phyloP scores from a whole-genome alignment of 2,329 filamentous ascomycete species.

The Paraconiothyrium sp. region DNA sequence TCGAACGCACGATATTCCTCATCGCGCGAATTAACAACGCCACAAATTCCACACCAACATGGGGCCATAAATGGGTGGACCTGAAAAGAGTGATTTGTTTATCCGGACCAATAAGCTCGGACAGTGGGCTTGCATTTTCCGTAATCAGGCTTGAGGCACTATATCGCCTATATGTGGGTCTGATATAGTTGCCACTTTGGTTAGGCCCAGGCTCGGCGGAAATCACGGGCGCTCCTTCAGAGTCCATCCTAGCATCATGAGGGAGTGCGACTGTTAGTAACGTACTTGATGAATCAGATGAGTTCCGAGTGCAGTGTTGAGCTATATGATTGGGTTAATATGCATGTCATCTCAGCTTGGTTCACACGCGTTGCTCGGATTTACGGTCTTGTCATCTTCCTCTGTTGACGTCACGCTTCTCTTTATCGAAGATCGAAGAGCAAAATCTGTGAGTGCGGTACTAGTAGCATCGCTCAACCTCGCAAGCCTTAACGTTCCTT shows the following conservation, averaged over 20 bases:
- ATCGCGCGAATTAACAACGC: neutral
- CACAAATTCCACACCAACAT: neutral
- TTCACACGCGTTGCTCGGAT: too few species aligned
- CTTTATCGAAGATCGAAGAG: too few species aligned
- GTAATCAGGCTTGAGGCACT: conserved; percentile 4
- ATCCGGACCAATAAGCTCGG: conserved; percentile 8
- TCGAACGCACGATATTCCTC: neutral
- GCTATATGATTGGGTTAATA: too few species aligned
- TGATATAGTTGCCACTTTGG: conserved; percentile 15
- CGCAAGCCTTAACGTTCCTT: too few species aligned
- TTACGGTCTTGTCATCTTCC: too few species aligned
- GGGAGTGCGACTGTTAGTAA: neutral
- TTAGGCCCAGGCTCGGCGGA: neutral
- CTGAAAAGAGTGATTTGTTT: conserved; percentile 4
- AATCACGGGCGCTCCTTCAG: neutral
- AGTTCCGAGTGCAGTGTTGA: too few species aligned
- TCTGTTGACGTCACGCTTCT: too few species aligned
- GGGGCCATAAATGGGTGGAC: conserved; percentile 2
- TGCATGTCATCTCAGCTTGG: too few species aligned
- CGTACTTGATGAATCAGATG: neutral
- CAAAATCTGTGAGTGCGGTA: too few species aligned
- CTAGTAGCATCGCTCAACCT: too few species aligned
- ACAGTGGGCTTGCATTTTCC: conserved; percentile 1
- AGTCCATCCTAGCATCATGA: neutral
- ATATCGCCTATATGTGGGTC: conserved; percentile 18